Evolutionary conservation across 1,284 basidiomycete genomes (phyloP).

Genomic region (Sanghuangporus weigelae): DNA sequence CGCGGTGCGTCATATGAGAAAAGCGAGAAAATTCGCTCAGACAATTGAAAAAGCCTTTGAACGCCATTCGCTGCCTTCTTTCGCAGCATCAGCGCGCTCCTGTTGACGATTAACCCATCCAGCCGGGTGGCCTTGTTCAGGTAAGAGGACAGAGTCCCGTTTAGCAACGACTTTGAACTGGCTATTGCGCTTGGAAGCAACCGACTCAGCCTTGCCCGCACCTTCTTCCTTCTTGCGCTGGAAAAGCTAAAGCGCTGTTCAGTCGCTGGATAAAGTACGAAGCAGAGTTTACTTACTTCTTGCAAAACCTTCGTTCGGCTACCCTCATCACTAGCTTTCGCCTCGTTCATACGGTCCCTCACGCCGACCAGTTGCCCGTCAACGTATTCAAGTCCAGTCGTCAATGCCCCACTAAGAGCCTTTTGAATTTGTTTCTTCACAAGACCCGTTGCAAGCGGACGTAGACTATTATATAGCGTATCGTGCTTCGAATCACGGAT

Average conservation of each 20-base stretch:
- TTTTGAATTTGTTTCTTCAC: slow-evolving; percentile 91
- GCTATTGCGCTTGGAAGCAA: not conserved
- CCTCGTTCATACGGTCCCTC: slow-evolving; percentile 69
- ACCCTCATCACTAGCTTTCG: slow-evolving; percentile 49
- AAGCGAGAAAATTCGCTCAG: not conserved
- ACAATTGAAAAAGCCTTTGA: slow-evolving; percentile 47
- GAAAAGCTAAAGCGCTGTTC: slow-evolving; percentile 34
- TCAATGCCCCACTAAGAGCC: slow-evolving; percentile 72
- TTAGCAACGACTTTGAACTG: slow-evolving; percentile 75
- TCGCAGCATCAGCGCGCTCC: slow-evolving; percentile 50
- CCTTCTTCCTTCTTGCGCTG: slow-evolving; percentile 18
- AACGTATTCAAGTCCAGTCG: slow-evolving; percentile 72
- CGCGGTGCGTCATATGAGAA: no score
- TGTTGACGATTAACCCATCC: slow-evolving; percentile 67
- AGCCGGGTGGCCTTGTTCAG: slow-evolving; percentile 62
- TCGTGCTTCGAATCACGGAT: slow-evolving; percentile 87
- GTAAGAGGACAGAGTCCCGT: slow-evolving; percentile 53
- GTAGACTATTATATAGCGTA: slow-evolving; percentile 80
- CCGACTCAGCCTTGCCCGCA: slow-evolving; percentile 9
- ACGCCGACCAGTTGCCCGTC: slow-evolving; percentile 83
- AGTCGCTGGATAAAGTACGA: not conserved
- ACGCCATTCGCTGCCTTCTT: slow-evolving; percentile 55
- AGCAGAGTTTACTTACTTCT: slow-evolving; percentile 38
- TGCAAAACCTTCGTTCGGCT: slow-evolving; percentile 59
- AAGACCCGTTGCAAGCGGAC: slow-evolving; percentile 69